Conservation (phyloP, 768 basidiomycete genomes). For the Leccinum obscurum region DNA sequence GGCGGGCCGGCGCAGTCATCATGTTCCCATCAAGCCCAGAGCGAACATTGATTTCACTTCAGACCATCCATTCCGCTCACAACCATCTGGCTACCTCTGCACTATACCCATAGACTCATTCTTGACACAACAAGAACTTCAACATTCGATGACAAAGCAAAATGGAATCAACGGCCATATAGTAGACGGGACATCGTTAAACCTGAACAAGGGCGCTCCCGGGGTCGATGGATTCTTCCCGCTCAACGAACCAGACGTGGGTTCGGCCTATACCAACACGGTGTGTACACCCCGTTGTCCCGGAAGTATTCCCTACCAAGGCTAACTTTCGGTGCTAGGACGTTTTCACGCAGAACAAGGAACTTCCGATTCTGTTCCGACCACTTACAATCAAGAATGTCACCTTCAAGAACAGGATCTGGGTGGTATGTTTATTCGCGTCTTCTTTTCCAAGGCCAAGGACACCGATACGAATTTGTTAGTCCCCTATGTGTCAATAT, state of each 20-base stretch:
- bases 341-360: conserved; percentile 47
- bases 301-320: background rate
- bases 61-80: background rate
- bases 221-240: conserved; percentile 57
- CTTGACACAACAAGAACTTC: background rate
- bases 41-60: background rate
- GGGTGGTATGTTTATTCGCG: conserved; percentile 43
- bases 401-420: conserved; percentile 75
- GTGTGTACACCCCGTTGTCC: conserved; percentile 12
- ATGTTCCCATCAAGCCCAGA: background rate
- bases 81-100: background rate
- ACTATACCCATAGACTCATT: background rate
- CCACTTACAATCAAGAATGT: conserved; percentile 60
- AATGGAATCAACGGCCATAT: background rate
- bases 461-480: background rate
- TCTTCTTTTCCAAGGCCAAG: background rate
- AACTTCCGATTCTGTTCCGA: conserved; percentile 61
- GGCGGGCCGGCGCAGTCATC: background rate
- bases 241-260: conserved; percentile 58
- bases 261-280: conserved; percentile 36
- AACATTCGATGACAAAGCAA: background rate
- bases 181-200: conserved; percentile 5
- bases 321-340: conserved; percentile 20
- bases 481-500: conserved; percentile 87
- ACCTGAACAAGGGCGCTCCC: conserved; percentile 50